Base-by-base conservation (phyloP, 2,329 filamentous ascomycete species). In the Nigrospora osmanthi region DNA sequence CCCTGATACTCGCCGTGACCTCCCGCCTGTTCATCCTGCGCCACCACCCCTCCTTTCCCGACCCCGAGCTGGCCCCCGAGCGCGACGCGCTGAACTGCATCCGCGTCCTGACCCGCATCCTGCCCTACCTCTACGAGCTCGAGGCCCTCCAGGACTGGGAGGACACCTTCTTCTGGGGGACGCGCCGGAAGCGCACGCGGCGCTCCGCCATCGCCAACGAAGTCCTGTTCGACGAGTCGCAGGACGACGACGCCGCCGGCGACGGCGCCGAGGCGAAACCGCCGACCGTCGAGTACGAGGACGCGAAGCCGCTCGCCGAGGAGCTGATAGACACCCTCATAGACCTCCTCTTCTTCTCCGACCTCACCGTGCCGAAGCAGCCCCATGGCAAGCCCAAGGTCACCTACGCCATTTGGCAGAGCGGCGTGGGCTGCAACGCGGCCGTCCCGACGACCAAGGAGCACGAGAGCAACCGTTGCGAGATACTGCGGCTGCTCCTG, bases 341-440 rank as follows among this genome's bases (percentile, higher is more conserved):
- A 47, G 90, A 96, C 59, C 70, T 97, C 43, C 75, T 97, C 36
- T 98, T 98, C 76, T 95, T 88, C 62, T 83, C 86, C 10, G 87
- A 89, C 45, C 85, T 98, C 57, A 95, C 91, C 0, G 76, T 96
- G 14, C 87, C 91, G 11, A 79, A 75, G 47, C 78, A 86, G 36
- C 75, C 81, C 13, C 75, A 81, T 46, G 80, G 80, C 44, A 89
- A 85, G 58, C 77, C 78, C 50, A 94, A 93, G 62, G 86, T 96
- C 45, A 86, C 85, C 9, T 95, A 93, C 66, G 85, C 89, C 44
- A 97, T 98, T 61, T 98, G 93, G 93, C 89, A 96, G 68, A 97
- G 88, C 59, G 93, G 93, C 40, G 91, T 98, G 30, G 93, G 93
- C 13, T 97, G 91, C 71, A 95, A 95, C 63, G 87, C 86, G 14